These are phyloP conservation scores for Hypholoma sublateritium DNA, from an alignment of 768 basidiomycete species.

Conservation along the genomic window DNA sequence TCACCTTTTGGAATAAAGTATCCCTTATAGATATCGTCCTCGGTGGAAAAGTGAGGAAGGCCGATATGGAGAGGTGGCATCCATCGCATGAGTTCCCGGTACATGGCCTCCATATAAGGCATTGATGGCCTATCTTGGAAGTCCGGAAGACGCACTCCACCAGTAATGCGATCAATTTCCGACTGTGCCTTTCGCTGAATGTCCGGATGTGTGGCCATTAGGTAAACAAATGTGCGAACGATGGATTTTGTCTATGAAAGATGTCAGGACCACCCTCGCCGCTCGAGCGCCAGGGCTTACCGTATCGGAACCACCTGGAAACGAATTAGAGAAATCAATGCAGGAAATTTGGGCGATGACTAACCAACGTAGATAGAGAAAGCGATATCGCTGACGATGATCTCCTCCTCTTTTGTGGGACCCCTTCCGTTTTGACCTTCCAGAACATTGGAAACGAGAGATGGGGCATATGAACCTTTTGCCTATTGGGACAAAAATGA, in stretches of 20 bases:
- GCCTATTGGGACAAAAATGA: not conserved
- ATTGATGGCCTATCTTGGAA: slow-evolving; percentile 23
- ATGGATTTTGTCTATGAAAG: not conserved
- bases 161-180: slow-evolving; percentile 32
- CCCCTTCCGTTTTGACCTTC: not conserved
- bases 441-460: slow-evolving; percentile 2
- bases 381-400: slow-evolving; percentile 2
- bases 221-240: slow-evolving; percentile 22
- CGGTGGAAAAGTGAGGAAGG: slow-evolving; percentile 8
- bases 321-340: not conserved
- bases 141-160: slow-evolving; percentile 25
- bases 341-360: not conserved
- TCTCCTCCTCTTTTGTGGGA: slow-evolving; percentile 1
- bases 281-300: not conserved
- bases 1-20: slow-evolving; percentile 17
- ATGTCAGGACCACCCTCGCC: not conserved
- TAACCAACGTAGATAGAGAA: slow-evolving; percentile 5
- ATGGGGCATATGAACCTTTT: not conserved
- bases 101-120: slow-evolving; percentile 25
- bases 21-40: slow-evolving; percentile 14
- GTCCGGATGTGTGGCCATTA: slow-evolving; percentile 29
- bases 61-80: slow-evolving; percentile 7
- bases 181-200: slow-evolving; percentile 31
- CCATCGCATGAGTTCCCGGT: slow-evolving; percentile 18
- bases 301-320: slow-evolving; percentile 1